These are phyloP conservation scores for Strombidium stylifer DNA, from an alignment of 73 alveolate species.

Conservation along the genomic window DNA sequence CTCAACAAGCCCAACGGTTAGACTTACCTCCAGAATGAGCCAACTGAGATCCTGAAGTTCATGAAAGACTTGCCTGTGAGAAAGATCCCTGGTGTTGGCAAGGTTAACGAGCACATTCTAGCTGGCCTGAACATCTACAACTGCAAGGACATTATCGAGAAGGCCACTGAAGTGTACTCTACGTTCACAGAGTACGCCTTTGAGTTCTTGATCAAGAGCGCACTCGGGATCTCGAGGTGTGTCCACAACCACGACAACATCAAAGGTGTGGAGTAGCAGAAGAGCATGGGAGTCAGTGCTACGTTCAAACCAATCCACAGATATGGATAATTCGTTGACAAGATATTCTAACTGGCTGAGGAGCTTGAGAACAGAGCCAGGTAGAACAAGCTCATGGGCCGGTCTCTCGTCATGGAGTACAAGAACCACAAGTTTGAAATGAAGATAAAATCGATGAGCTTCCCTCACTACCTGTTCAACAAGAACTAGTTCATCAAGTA, in stretches of 20 bases:
- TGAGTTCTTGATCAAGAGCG: constrained; percentile 46
- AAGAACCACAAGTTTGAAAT: constrained; percentile 10
- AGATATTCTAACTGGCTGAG: constrained; percentile 18
- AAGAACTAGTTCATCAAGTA: constrained; percentile 6
- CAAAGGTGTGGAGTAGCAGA: too few species aligned
- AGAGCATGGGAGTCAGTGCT: constrained; percentile 21
- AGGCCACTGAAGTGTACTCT: constrained; percentile 50
- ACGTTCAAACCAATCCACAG: constrained; percentile 37
- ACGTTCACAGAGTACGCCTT: constrained; percentile 60
- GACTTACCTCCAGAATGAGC: constrained; percentile 28
- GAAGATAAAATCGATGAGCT: constrained; percentile 14
- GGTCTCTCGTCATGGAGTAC: constrained; percentile 21
- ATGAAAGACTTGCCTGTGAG: constrained; percentile 74
- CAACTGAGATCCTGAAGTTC: constrained; percentile 37
- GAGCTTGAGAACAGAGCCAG: constrained; percentile 38
- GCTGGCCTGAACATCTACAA: constrained; percentile 57
- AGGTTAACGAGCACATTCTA: constrained; percentile 64
- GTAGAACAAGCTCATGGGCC: constrained; percentile 3
- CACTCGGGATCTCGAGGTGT: constrained; percentile 36
- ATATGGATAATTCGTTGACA: constrained; percentile 8
- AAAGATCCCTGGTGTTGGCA: constrained; percentile 92
- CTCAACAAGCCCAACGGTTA: constrained; percentile 69
- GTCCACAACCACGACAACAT: constrained; percentile 30
- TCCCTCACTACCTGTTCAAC: neutral
- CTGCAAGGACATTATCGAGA: constrained; percentile 66